A percentile compares a stretch with the other conserved stretches of the same genome.
Conservation (phyloP, 1,284 basidiomycete species). For the Wolfiporia cocos region DNA sequence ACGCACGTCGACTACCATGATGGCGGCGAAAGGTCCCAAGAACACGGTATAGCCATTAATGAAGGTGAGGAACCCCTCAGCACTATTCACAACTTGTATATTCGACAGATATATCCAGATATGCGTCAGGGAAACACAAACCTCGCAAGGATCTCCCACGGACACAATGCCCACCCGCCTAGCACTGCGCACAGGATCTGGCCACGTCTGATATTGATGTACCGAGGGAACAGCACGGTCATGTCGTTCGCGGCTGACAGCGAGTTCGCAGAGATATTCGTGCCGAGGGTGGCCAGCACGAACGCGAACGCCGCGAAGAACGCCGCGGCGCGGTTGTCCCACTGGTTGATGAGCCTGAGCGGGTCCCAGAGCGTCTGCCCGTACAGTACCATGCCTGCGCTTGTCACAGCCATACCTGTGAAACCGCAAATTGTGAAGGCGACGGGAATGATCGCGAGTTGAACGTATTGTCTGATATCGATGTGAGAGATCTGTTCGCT, state of each 20-base stretch:
- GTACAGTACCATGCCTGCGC: slow-evolving; percentile 58
- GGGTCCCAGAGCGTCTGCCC: slow-evolving; percentile 49
- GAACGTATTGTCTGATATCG: slow-evolving; percentile 51
- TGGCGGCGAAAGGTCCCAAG: slow-evolving; percentile 66
- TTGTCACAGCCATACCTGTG: slow-evolving; percentile 62
- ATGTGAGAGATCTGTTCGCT: no score
- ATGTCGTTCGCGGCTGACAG: slow-evolving; percentile 77
- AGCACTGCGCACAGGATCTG: slow-evolving; percentile 69
- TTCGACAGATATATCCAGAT: background rate
- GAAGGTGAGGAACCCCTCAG: slow-evolving; percentile 43
- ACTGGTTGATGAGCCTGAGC: slow-evolving; percentile 51
- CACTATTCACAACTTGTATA: slow-evolving; percentile 25
- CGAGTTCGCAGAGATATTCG: slow-evolving; percentile 74
- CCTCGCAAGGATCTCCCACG: slow-evolving; percentile 50
- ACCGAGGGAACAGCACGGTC: slow-evolving; percentile 59
- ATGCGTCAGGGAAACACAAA: no score
- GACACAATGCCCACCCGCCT: slow-evolving; percentile 56
- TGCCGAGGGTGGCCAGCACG: slow-evolving; percentile 61
- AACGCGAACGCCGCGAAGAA: slow-evolving; percentile 74
- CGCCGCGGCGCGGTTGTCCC: slow-evolving; percentile 73
- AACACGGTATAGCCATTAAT: slow-evolving; percentile 73
- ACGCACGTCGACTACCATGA: slow-evolving; percentile 68
- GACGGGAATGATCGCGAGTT: slow-evolving; percentile 63
- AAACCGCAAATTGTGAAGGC: slow-evolving; percentile 56
- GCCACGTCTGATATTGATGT: slow-evolving; percentile 72